Conservation (phyloP, 2,329 filamentous ascomycete species). For the Clonostachys rosea region DNA sequence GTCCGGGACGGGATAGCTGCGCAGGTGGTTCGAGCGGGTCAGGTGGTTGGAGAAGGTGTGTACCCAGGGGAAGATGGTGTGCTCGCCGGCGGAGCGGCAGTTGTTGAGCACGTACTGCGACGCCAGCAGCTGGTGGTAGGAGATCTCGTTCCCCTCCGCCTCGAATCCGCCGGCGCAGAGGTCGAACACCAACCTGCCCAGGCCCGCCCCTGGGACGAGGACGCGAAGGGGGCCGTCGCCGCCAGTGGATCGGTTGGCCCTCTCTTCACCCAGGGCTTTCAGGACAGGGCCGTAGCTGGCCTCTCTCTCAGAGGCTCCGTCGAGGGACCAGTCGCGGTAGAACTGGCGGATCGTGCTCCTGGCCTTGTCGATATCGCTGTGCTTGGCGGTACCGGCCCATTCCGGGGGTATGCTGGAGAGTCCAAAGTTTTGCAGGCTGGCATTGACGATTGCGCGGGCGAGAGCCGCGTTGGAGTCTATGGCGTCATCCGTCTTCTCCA, state of each 20-base stretch:
- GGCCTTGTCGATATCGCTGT: slow-evolving; percentile 81
- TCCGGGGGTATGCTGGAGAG: slow-evolving; percentile 50
- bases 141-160: slow-evolving; percentile 91
- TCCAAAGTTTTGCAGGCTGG: slow-evolving; percentile 64
- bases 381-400: slow-evolving; percentile 68
- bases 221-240: slow-evolving; percentile 31
- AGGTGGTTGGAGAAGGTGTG: slow-evolving; percentile 84
- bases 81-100: slow-evolving; percentile 54
- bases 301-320: slow-evolving; percentile 69
- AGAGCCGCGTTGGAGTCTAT: slow-evolving; percentile 87
- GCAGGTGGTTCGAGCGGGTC: slow-evolving; percentile 69
- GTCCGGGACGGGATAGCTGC: slow-evolving; percentile 72
- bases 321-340: slow-evolving; percentile 88
- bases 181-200: slow-evolving; percentile 87
- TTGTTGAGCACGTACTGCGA: slow-evolving; percentile 73
- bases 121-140: slow-evolving; percentile 91
- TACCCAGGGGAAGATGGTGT: slow-evolving; percentile 80
- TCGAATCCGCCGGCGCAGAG: slow-evolving; percentile 68
- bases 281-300: slow-evolving; percentile 75
- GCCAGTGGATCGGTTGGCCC: slow-evolving; percentile 11
- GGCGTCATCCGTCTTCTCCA: slow-evolving; percentile 76
- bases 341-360: slow-evolving; percentile 89
- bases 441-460: slow-evolving; percentile 70
- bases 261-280: slow-evolving; percentile 52
- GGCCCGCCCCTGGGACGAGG: slow-evolving; percentile 83